These are phyloP conservation scores for Apiospora malaysiana DNA, from an alignment of 2,329 filamentous ascomycete genomes.

Conservation along the genomic window DNA sequence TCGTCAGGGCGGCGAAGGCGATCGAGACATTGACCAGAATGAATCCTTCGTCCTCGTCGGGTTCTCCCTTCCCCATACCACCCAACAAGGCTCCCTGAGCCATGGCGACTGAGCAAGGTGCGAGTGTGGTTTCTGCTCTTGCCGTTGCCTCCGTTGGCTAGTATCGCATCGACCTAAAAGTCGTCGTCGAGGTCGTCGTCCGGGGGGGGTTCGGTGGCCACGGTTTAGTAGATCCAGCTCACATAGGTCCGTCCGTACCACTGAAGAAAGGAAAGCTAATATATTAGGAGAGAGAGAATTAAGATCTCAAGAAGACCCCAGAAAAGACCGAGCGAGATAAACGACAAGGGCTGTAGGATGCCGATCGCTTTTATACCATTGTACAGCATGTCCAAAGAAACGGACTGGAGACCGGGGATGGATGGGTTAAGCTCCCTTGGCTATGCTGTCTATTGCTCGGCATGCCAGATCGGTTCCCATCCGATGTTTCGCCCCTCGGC, in stretches of 20 bases:
- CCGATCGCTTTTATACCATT: neutral
- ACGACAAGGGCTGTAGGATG: neutral
- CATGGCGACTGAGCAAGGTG: neutral
- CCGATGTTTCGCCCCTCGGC: conserved; percentile 3
- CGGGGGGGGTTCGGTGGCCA: neutral
- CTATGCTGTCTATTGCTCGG: neutral
- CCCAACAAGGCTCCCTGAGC: neutral
- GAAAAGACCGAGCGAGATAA: neutral
- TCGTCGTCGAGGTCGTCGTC: neutral
- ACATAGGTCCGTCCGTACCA: conserved; percentile 5
- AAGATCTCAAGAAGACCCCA: neutral
- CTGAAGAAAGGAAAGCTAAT: neutral
- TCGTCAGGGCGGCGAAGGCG: conserved; percentile 29
- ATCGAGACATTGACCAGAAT: conserved; percentile 32
- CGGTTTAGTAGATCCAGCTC: neutral
- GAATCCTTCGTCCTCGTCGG: conserved; percentile 19
- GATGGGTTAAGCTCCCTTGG: conserved; percentile 1
- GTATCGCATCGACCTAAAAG: neutral
- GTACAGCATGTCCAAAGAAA: neutral
- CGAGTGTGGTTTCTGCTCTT: neutral
- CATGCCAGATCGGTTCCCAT: neutral
- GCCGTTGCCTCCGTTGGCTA: too few species aligned
- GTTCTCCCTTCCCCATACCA: neutral
- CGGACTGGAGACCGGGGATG: neutral
- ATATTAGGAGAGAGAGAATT: neutral